A percentile compares a stretch with the other conserved stretches of the same genome.
Evolutionary conservation across 345 rosid genomes (phyloP).

Genomic region (Salix suchowensis): DNA sequence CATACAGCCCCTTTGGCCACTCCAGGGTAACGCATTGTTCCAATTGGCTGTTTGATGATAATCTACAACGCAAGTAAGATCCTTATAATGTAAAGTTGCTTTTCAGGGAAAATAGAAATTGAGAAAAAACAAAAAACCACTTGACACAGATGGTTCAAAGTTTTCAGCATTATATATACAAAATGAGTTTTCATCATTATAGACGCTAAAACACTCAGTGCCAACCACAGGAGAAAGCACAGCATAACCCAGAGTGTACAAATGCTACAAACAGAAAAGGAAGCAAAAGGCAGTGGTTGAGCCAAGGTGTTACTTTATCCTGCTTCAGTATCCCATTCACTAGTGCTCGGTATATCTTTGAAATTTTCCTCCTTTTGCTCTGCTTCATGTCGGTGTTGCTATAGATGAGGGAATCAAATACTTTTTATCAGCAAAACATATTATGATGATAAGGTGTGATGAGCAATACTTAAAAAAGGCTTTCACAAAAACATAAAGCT

Average conservation of each 20-base stretch:
- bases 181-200: neutral
- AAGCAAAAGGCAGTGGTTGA: neutral
- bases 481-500: slow-evolving; percentile 1
- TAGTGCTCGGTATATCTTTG: slow-evolving; percentile 72
- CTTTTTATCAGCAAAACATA: slow-evolving; percentile 4
- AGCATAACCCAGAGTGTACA: neutral
- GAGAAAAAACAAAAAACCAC: neutral
- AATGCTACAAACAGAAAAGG: neutral
- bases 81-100: neutral
- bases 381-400: slow-evolving; percentile 29
- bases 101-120: neutral
- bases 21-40: slow-evolving; percentile 61
- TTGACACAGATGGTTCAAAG: neutral
- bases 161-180: neutral
- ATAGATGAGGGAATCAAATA: slow-evolving; percentile 5
- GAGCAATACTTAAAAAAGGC: neutral
- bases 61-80: slow-evolving; percentile 36
- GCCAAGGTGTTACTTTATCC: slow-evolving; percentile 47
- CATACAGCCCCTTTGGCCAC: slow-evolving; percentile 86
- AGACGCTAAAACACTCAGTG: neutral
- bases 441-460: neutral
- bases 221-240: neutral
- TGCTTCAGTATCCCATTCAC: slow-evolving; percentile 56
- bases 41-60: slow-evolving; percentile 67
- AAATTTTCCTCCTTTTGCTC: slow-evolving; percentile 44